Evolutionary conservation across 2,329 filamentous ascomycete genomes (phyloP).

Genomic region (Chaetoscypha palmicola): DNA sequence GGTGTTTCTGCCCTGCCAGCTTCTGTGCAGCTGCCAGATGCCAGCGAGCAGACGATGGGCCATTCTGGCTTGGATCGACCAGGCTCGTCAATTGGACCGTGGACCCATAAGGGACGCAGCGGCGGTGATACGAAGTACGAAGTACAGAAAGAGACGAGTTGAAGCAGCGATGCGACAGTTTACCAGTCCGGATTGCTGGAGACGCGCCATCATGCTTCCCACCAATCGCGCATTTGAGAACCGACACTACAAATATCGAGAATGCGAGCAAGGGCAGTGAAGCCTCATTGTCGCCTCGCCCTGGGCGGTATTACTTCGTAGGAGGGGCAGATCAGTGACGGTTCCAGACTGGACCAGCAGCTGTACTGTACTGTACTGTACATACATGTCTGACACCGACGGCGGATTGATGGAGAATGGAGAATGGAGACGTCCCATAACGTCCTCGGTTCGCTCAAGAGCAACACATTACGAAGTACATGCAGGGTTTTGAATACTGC

Average conservation of each 20-base stretch:
- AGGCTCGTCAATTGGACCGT: background rate
- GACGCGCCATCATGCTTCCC: conserved; percentile 8
- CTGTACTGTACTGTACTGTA: too few species aligned
- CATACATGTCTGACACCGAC: too few species aligned
- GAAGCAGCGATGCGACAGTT: conserved; percentile 9
- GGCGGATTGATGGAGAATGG: too few species aligned
- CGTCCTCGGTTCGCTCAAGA: too few species aligned
- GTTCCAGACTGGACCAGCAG: conserved; percentile 5
- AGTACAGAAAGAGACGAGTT: background rate
- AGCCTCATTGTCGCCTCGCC: background rate
- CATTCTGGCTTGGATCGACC: background rate
- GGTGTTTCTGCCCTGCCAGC: background rate
- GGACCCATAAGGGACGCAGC: background rate
- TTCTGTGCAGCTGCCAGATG: background rate
- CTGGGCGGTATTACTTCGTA: too few species aligned
- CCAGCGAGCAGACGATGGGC: background rate
- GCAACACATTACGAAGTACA: too few species aligned
- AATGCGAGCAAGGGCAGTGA: background rate
- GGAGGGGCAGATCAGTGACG: conserved; percentile 5
- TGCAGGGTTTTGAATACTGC: too few species aligned
- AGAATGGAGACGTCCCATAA: too few species aligned
- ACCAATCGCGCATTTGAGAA: conserved; percentile 7
- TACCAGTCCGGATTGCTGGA: conserved; percentile 7
- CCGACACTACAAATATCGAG: background rate
- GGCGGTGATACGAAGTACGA: background rate